Evolutionary conservation across 2,329 filamentous ascomycete species (phyloP).

Genomic region (Sporothrix curviconia): DNA sequence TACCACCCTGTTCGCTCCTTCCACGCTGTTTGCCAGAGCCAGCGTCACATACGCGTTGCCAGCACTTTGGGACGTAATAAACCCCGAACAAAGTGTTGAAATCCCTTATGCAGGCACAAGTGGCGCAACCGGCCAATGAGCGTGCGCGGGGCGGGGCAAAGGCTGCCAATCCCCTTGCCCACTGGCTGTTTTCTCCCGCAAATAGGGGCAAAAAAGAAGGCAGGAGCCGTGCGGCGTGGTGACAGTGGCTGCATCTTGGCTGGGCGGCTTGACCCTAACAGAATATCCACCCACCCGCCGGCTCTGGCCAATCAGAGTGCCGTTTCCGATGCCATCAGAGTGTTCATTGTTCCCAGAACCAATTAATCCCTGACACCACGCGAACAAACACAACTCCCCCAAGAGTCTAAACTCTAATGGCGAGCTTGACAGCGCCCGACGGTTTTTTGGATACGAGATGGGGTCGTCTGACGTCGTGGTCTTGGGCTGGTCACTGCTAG

Average conservation of each 20-base stretch:
- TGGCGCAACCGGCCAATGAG: conserved; percentile 15
- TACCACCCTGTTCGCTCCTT: too few species aligned
- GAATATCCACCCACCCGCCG: background rate
- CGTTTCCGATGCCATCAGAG: background rate
- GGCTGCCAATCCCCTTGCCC: conserved; percentile 9
- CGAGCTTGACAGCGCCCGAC: background rate
- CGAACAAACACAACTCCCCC: background rate
- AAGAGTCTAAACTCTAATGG: background rate
- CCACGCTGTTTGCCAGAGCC: background rate
- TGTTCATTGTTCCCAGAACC: background rate
- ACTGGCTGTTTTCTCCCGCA: conserved; percentile 7
- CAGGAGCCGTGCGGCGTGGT: conserved; percentile 5
- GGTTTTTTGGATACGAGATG: background rate
- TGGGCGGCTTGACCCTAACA: background rate
- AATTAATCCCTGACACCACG: background rate
- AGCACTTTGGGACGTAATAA: background rate
- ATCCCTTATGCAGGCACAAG: conserved; percentile 21
- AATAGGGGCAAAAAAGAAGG: conserved; percentile 16
- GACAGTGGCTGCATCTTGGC: background rate
- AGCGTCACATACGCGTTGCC: conserved; percentile 11
- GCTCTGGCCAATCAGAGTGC: background rate
- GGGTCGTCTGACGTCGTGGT: background rate
- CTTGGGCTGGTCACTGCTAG: background rate
- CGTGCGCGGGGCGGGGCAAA: conserved; percentile 11
- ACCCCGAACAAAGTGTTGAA: background rate